Evolutionary conservation across 1,284 basidiomycete genomes (phyloP).

Genomic region (Cutaneotrichosporon cavernicola): DNA sequence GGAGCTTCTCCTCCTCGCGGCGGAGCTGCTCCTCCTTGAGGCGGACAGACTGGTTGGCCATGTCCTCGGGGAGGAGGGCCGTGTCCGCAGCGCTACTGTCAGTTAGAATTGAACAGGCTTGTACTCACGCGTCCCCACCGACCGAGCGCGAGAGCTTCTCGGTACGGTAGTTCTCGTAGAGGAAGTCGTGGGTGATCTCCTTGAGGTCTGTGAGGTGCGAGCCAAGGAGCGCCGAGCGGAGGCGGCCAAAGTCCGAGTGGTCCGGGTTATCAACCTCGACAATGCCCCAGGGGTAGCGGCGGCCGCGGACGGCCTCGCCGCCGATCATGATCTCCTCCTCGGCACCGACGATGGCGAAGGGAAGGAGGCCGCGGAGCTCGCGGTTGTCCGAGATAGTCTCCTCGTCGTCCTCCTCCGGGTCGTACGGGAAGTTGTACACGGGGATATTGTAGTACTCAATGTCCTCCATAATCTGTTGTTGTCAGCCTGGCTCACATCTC

Average conservation of each 20-base stretch:
- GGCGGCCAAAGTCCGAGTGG: constrained; percentile 93
- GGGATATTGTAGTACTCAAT: constrained; percentile 98
- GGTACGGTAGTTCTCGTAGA: constrained; percentile 72
- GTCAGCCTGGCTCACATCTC: neutral
- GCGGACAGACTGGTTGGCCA: constrained; percentile 92
- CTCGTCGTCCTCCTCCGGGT: constrained; percentile 98
- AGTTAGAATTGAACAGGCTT: constrained; percentile 8
- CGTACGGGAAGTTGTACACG: constrained; percentile 99
- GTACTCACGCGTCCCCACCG: constrained; percentile 69
- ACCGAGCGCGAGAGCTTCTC: constrained; percentile 96
- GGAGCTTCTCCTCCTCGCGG: constrained; percentile 95
- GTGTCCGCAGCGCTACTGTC: constrained; percentile 61
- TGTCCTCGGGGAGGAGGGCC: constrained; percentile 85
- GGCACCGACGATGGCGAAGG: constrained; percentile 96
- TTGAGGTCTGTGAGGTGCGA: constrained; percentile 94
- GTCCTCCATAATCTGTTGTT: constrained; percentile 89
- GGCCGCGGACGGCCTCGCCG: constrained; percentile 84
- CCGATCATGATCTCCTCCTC: constrained; percentile 94
- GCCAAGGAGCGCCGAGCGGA: constrained; percentile 87
- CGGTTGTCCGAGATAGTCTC: constrained; percentile 98
- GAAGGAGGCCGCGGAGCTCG: constrained; percentile 83
- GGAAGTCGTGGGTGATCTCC: constrained; percentile 86
- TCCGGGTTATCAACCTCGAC: constrained; percentile 98
- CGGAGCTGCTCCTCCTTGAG: constrained; percentile 99
- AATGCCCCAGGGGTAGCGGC: constrained; percentile 95